Base-by-base conservation (phyloP, 1,284 basidiomycete species). In the Apiotrichum montevideense region DNA sequence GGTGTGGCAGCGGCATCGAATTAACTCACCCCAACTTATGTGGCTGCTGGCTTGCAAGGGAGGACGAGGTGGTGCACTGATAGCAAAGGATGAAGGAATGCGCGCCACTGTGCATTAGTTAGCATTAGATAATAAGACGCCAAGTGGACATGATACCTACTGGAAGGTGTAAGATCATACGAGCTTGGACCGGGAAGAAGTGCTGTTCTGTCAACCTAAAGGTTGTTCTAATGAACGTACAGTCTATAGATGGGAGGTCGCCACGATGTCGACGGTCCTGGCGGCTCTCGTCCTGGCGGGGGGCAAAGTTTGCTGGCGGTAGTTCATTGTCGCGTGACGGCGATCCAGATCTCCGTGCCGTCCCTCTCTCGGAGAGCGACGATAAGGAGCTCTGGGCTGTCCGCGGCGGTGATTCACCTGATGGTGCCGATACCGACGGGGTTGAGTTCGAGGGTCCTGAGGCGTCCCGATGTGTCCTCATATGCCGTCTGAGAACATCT, bases 401-500 rank as follows among this genome's bases (percentile, higher is more conserved):
- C 2, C 34, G 50, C 1, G 50, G 50, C 13, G 50, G 50, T 2
- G 50, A 43, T 32, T 51, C 41, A 6, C 41, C 41, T 6, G 50
- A 51, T n/a, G 6, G 40, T 3, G 39, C 49, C n/a, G 50, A 43
- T 0, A 21, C n/a, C 3, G 50, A 51, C 5, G 50, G 40, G 9
- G 21, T 21, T 21, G 21, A 21, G 21, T 21, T 21, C 21, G 21
- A 21, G 21, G 21, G 21, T 21, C 21, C 21, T 21, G 21, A 21
- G 21, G 21, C 21, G 21, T 33, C 46, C 14, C 45, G 41, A 37
- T 54, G 53, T 13, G 53, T 54, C 6, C 47, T 33, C 34, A 54
- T 10, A 32, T 54, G 53, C 10, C 53, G 29, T 45, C 46, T 48
- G 33, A 54, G 53, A 8, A 54, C 53, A n/a, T 54, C 53, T 4